phyloP scores from a whole-genome alignment of 352 stramenopile species.

The Phytophthora colocasiae region DNA sequence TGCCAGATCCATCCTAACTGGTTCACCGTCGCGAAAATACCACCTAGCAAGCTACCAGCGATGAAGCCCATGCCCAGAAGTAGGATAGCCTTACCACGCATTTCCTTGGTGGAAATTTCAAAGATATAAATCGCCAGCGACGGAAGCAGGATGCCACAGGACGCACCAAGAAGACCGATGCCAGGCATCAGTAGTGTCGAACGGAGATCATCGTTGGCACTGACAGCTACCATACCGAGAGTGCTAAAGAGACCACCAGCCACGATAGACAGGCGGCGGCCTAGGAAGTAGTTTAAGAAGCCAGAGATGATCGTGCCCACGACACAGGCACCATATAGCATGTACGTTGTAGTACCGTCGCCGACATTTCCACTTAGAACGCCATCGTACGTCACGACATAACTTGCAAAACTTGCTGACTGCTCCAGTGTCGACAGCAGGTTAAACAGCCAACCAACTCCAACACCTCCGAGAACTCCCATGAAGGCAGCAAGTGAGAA shows the following conservation, averaged over 20 bases:
- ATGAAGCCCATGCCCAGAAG: slow-evolving; percentile 72
- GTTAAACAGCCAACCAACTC: slow-evolving; percentile 75
- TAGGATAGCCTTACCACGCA: slow-evolving; percentile 77
- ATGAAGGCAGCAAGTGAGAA: slow-evolving; percentile 77
- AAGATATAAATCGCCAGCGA: slow-evolving; percentile 80
- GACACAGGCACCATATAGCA: slow-evolving; percentile 58
- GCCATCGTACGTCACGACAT: slow-evolving; percentile 67
- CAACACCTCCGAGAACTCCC: slow-evolving; percentile 63
- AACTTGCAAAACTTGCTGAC: slow-evolving; percentile 73
- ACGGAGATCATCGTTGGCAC: slow-evolving; percentile 58
- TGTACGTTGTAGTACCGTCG: slow-evolving; percentile 64
- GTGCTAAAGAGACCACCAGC: slow-evolving; percentile 68
- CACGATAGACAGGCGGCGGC: slow-evolving; percentile 69
- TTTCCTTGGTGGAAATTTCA: slow-evolving; percentile 82
- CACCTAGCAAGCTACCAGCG: slow-evolving; percentile 58
- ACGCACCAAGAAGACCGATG: slow-evolving; percentile 62
- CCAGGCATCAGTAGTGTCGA: slow-evolving; percentile 59
- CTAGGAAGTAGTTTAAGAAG: slow-evolving; percentile 67
- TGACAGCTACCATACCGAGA: slow-evolving; percentile 69
- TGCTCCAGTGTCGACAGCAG: slow-evolving; percentile 70
- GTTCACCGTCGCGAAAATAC: slow-evolving; percentile 61
- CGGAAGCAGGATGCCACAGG: slow-evolving; percentile 72
- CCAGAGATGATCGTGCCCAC: slow-evolving; percentile 63
- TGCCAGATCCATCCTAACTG: slow-evolving; percentile 85
- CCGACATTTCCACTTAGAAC: slow-evolving; percentile 58